These are phyloP conservation scores for Chytriomyces sp. DNA, from an alignment of 192 early-diverging fungal species.

Conservation along the genomic window DNA sequence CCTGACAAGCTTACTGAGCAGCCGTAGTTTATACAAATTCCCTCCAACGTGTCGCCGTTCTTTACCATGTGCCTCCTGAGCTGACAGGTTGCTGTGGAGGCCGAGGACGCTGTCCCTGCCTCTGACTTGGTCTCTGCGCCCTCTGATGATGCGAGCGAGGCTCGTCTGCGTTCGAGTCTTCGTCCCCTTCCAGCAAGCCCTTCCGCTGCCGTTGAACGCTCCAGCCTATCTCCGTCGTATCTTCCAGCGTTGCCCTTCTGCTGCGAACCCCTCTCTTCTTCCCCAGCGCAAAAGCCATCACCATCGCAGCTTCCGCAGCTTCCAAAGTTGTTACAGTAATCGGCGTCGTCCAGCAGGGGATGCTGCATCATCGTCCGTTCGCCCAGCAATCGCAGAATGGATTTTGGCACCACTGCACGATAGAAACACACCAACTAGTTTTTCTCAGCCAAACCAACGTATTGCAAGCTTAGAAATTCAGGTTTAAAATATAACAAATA, in stretches of 20 bases:
- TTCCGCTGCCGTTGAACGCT: too few relatives aligned
- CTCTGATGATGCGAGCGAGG: neutral
- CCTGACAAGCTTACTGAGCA: neutral
- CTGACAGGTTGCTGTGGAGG: neutral
- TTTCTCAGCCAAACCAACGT: too few relatives aligned
- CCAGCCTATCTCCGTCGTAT: neutral
- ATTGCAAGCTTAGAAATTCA: too few relatives aligned
- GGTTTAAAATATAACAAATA: too few relatives aligned
- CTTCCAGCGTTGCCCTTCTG: neutral
- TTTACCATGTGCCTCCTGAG: slow-evolving; percentile 3
- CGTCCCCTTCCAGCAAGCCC: neutral
- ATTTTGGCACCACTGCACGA: too few relatives aligned
- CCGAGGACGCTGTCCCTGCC: neutral
- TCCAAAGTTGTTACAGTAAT: neutral
- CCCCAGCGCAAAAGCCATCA: neutral
- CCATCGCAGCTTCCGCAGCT: neutral
- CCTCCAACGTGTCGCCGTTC: slow-evolving; percentile 23
- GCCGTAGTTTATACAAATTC: slow-evolving; percentile 18
- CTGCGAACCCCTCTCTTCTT: neutral
- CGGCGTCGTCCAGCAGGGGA: neutral
- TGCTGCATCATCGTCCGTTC: slow-evolving; percentile 23
- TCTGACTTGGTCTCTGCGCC: neutral
- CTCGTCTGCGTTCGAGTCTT: neutral
- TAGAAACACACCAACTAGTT: too few relatives aligned
- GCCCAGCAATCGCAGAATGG: too few relatives aligned